Evolutionary conservation across 2,329 filamentous ascomycete genomes (phyloP), one percentile per base, ranked within the genome.

Genomic region (Aspergillus fijiensis): DNA sequence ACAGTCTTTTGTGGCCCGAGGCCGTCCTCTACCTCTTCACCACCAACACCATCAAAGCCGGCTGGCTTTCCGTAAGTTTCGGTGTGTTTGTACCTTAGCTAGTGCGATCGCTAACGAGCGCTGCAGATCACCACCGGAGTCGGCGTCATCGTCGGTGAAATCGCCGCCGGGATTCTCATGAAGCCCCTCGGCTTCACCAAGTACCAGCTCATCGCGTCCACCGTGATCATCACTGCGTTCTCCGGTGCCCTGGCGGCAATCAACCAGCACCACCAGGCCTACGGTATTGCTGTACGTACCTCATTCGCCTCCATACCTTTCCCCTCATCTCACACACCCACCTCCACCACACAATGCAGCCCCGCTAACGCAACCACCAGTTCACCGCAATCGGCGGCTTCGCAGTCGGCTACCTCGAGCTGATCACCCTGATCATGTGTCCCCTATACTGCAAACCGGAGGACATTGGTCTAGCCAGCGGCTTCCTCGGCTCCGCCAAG

Each of bases 311-410:
- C 51, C 35, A 19, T 5, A 1, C 1, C 21, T 12, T 29, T 25
- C 33, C 33, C 16, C 6, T 29, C 7, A 9, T 29, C 7, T 10
- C 7, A 29, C 1, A 10, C 2, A 10, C 27, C 21, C 7, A 14
- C 23, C 10, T 39, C 29, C 12, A 7, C 11, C 31, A 6, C 29
- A 10, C 9, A 16, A 21, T 12, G 29, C 14, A 51, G 10, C 4
- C 11, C 14, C 11, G 16, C 33, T 35, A 14, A 35, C 33, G 10
- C 29, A 2, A 11, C 27, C 27, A 29, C n/a, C 11, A 55, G 52
- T 55, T 55, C 42, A 55, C 52, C 39, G 52, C 52, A 16, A 14
- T 55, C 23, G 52, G 52, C 16, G 52, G 52, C 52, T 55, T 55
- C 52, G 45, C 16, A 11, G 52, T 55, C 52, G 52, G 52, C 42